phyloP scores from a whole-genome alignment of 2,329 filamentous ascomycete genomes.

The Trichothecium roseum region DNA sequence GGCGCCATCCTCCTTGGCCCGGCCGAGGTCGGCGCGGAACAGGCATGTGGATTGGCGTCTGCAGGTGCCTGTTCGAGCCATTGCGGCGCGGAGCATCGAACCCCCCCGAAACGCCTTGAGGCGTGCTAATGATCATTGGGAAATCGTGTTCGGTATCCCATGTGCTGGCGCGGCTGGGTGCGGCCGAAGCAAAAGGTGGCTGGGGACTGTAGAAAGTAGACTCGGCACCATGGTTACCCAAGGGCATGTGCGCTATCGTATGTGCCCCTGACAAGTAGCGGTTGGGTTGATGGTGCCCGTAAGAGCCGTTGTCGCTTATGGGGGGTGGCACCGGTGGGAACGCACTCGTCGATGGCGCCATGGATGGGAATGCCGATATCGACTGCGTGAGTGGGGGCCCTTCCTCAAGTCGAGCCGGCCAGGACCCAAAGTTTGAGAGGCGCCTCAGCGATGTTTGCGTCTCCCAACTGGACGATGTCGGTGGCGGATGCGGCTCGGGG shows the following conservation, averaged over 20 bases:
- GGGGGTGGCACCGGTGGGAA: conserved; percentile 23
- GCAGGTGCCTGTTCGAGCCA: conserved; percentile 19
- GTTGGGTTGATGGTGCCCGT: conserved; percentile 17
- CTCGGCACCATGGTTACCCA: too few relatives aligned
- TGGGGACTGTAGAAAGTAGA: conserved; percentile 7
- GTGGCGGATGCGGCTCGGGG: conserved; percentile 8
- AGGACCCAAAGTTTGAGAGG: conserved; percentile 29
- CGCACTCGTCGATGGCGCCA: conserved; percentile 24
- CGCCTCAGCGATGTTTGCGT: conserved; percentile 9
- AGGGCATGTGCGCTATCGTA: too few relatives aligned
- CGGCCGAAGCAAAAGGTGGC: conserved; percentile 9
- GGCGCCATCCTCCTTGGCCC: conserved; percentile 13
- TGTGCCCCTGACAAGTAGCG: too few relatives aligned
- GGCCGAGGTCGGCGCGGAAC: conserved; percentile 40
- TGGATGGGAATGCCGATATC: conserved; percentile 27
- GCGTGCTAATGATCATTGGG: conserved; percentile 52
- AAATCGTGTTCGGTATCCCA: conserved; percentile 29
- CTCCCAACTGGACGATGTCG: too few relatives aligned
- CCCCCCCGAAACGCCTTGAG: conserved; percentile 41
- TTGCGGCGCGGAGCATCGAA: conserved; percentile 33
- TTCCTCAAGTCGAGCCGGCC: conserved; percentile 28
- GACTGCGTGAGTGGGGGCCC: conserved; percentile 4
- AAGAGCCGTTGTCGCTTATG: conserved; percentile 17
- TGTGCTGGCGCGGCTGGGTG: conserved; percentile 5
- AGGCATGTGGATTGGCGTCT: conserved; percentile 40